Conservation (phyloP, 164 flowering plant genomes). For the Paratinospora sagittata region DNA sequence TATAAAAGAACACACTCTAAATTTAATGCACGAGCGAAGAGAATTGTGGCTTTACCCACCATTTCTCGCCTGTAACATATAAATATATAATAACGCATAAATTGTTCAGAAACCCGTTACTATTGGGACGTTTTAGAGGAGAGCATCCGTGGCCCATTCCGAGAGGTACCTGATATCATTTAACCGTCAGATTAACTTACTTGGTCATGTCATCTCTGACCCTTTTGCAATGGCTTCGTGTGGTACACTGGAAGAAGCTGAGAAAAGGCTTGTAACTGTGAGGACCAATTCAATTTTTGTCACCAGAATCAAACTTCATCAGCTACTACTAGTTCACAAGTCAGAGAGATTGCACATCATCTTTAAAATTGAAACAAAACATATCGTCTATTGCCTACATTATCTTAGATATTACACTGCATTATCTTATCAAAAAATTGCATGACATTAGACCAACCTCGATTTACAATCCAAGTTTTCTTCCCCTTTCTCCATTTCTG, state of each 20-base stretch:
- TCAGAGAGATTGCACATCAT: not conserved
- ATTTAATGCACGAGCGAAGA: not conserved
- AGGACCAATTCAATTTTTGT: not conserved
- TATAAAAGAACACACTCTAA: not conserved
- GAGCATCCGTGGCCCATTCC: too few species aligned
- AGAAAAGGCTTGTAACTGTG: not conserved
- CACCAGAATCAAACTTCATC: not conserved
- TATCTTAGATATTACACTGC: not conserved
- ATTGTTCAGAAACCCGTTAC: not conserved
- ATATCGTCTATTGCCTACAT: not conserved
- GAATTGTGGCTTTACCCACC: not conserved
- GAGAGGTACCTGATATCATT: too few species aligned
- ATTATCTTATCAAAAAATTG: too few species aligned
- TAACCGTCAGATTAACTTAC: too few species aligned
- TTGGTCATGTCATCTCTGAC: not conserved
- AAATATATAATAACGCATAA: not conserved
- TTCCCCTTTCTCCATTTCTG: not conserved
- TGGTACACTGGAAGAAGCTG: not conserved
- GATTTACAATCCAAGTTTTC: not conserved
- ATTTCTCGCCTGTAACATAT: not conserved
- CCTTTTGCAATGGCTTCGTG: not conserved
- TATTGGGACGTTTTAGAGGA: too few species aligned
- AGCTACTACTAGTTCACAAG: not conserved
- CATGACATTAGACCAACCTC: not conserved
- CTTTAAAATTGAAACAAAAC: not conserved